Percentiles rank a stretch among this genome's conserved stretches.
These are phyloP conservation scores for Chloris gayana DNA, from an alignment of 176 grass and related monocot genomes.

Conservation along the genomic window DNA sequence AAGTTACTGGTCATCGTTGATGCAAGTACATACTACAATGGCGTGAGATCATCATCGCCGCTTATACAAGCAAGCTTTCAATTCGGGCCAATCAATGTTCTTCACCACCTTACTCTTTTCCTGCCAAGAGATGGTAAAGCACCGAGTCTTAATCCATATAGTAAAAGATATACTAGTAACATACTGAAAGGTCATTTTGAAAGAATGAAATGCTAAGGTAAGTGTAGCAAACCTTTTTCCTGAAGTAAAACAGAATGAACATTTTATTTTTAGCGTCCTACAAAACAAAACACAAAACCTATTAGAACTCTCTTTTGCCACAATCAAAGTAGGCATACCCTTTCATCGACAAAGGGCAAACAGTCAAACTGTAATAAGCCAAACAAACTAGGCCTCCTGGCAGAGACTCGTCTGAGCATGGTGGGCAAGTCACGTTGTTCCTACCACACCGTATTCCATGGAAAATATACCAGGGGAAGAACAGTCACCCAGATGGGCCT, in stretches of 20 bases:
- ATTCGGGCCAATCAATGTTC: slow-evolving; percentile 77
- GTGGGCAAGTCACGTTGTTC: neutral
- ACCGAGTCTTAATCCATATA: neutral
- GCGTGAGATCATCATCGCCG: slow-evolving; percentile 39
- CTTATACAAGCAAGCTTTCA: slow-evolving; percentile 96
- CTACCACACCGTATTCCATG: neutral
- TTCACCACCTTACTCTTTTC: slow-evolving; percentile 54
- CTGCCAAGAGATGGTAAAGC: slow-evolving; percentile 42
- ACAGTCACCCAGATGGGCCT: neutral
- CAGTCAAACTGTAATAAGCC: neutral
- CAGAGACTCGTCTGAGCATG: neutral
- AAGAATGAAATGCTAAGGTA: slow-evolving; percentile 8
- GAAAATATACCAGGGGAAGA: neutral
- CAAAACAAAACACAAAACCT: slow-evolving; percentile 32
- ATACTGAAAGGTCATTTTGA: neutral
- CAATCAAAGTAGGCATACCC: neutral
- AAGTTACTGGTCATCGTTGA: slow-evolving; percentile 32
- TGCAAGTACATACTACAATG: slow-evolving; percentile 80
- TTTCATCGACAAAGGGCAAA: slow-evolving; percentile 1
- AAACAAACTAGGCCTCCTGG: slow-evolving; percentile 4
- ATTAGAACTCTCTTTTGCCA: slow-evolving; percentile 28
- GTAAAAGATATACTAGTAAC: neutral
- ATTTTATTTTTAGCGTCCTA: slow-evolving; percentile 92
- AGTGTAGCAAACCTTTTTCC: slow-evolving; percentile 61
- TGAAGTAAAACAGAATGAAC: slow-evolving; percentile 93